phyloP scores from a whole-genome alignment of 2,329 filamentous ascomycete genomes.

The Akanthomyces uredinophilus region DNA sequence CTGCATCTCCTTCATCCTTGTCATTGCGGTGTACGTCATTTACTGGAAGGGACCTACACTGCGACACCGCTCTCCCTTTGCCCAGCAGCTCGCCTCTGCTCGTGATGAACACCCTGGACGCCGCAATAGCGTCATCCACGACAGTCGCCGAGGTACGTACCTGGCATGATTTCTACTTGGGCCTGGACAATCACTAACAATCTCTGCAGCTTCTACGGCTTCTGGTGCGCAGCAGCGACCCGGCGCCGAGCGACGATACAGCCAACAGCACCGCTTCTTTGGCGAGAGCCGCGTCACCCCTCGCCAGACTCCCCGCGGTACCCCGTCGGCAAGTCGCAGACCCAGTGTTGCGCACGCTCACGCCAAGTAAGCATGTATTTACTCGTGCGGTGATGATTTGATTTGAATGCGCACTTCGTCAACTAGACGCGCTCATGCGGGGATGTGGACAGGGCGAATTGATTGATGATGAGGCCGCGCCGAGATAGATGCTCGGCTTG shows the following conservation, averaged over 20 bases:
- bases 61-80: conserved; percentile 58
- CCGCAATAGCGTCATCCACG: conserved; percentile 24
- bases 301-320: conserved; percentile 32
- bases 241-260: conserved; percentile 26
- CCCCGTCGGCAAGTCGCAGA: conserved; percentile 32
- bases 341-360: conserved; percentile 21
- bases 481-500: background rate
- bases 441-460: background rate
- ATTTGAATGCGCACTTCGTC: too few species aligned
- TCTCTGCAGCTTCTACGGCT: conserved; percentile 21
- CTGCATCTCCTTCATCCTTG: conserved; percentile 55
- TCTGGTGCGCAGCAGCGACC: conserved; percentile 18
- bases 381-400: background rate
- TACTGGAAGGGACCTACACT: conserved; percentile 60
- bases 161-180: background rate
- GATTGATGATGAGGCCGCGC: background rate
- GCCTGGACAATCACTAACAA: conserved; percentile 14
- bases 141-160: conserved; percentile 16
- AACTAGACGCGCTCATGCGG: background rate
- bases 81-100: conserved; percentile 52
- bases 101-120: conserved; percentile 29
- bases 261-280: conserved; percentile 37
- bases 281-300: conserved; percentile 37
- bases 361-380: background rate
- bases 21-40: conserved; percentile 59